These are phyloP conservation scores for Cucurbita maxima DNA, from an alignment of 306 rosid genomes.

Conservation along the genomic window DNA sequence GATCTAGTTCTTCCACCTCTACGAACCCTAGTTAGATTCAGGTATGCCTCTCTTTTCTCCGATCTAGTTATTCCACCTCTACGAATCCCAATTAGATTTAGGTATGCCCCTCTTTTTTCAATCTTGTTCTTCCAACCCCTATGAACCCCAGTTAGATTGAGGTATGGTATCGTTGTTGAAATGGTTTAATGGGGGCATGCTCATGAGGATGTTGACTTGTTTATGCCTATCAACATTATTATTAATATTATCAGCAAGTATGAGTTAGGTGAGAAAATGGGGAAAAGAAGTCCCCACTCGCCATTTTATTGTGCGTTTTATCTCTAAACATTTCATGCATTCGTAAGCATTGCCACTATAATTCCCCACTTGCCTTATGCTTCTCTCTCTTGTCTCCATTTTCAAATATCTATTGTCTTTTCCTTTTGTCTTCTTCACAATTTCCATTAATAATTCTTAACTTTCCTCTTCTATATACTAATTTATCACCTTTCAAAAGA, in stretches of 20 bases:
- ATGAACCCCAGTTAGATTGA: too few species aligned
- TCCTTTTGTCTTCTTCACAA: neutral
- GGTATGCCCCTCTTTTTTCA: too few species aligned
- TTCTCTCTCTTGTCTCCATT: neutral
- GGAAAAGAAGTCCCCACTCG: neutral
- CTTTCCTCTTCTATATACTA: neutral
- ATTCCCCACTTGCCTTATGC: neutral
- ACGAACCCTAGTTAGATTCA: too few species aligned
- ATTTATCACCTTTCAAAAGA: neutral
- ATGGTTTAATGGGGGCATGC: neutral
- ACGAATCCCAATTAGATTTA: too few species aligned
- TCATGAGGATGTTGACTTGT: neutral
- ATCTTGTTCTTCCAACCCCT: too few species aligned
- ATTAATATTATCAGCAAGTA: neutral
- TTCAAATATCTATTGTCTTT: neutral
- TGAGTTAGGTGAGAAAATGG: neutral
- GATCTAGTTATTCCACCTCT: too few species aligned
- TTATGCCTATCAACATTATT: neutral
- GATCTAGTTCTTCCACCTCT: too few species aligned
- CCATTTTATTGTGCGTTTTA: neutral
- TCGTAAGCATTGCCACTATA: slow-evolving; percentile 1
- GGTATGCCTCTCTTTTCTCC: too few species aligned
- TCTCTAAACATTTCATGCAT: neutral
- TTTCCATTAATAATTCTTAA: neutral
- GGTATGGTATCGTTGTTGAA: too few species aligned